Base-by-base conservation (phyloP, 805 yeast genomes). In the Kuraishia capsulata region DNA sequence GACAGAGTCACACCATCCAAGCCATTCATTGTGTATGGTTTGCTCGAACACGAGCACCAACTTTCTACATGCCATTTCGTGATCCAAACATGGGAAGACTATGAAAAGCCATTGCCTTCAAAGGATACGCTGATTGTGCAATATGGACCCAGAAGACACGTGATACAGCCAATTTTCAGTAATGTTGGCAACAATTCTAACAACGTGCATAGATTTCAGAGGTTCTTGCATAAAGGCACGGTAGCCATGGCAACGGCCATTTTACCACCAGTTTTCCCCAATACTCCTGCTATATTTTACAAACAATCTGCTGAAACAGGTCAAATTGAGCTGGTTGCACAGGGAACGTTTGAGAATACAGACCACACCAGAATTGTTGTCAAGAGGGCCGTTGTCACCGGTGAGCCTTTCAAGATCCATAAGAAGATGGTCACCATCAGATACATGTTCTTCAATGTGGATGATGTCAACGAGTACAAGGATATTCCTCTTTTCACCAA, bases 331-430 rank as follows among this genome's bases (percentile, higher is more conserved):
- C 70, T 94, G 33, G 67, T 90, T 20, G 98, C 96, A 3, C 83
- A 84, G 45, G 99, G 99, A 32, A 76, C 95, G 0, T 84, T 88
- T 67, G 69, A 83, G 51, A 86, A 86, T 55, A 74, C 89, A 33
- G 96, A 92, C 60, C 85, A 82, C 52, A 72, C 81, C 11, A 75
- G 97, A 59, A 71, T 90, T 20, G 55, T 89, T 39, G 95, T 94
- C 24, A 88, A 90, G 71, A 75, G 97, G 56, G 80, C 81, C 4
- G 78, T 92, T 4, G 64, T 92, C 39, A 92, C 97, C 0, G 98
- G 98, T 41, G 88, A 87, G 49, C 95, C 97, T 33, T 79, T 88
- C 61, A 92, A 89, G 68, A 89, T 92, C 51, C 97, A 94, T 69
- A 90, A 86, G 65, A 76, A 72, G 43, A 84, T 89, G 30, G 86